phyloP scores from a whole-genome alignment of 371 early-diverging fungal genomes.

The Mortierella sp. region DNA sequence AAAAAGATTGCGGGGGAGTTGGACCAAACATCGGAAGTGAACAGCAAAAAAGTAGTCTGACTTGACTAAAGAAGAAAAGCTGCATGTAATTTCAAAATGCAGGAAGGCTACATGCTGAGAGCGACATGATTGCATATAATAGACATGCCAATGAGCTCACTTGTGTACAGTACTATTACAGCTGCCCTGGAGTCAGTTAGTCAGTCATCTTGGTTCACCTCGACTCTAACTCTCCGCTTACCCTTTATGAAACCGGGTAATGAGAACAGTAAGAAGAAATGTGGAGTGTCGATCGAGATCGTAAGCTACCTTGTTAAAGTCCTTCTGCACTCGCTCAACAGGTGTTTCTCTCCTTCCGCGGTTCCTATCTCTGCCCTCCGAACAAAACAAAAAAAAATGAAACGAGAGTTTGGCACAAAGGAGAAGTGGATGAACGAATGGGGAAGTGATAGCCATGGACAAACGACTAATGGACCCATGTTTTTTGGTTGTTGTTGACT shows the following conservation, averaged over 20 bases:
- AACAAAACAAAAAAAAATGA: neutral
- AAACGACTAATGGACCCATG: constrained; percentile 1
- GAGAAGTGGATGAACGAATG: neutral
- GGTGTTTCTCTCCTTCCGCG: neutral
- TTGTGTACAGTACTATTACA: neutral
- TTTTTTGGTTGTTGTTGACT: neutral
- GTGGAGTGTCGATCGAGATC: constrained; percentile 3
- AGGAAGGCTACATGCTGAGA: too few relatives aligned
- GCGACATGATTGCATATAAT: too few relatives aligned
- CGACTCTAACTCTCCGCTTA: neutral
- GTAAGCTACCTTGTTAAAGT: neutral
- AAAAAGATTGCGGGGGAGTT: constrained; percentile 3
- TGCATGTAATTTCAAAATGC: neutral
- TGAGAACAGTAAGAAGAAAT: neutral
- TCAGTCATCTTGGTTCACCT: neutral
- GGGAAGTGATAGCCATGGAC: neutral
- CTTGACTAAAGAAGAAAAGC: neutral
- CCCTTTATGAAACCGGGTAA: neutral
- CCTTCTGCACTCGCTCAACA: neutral
- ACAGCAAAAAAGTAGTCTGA: neutral
- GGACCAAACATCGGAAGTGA: neutral
- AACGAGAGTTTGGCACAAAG: neutral
- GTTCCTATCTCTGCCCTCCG: neutral
- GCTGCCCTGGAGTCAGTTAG: neutral
- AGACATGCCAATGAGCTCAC: too few relatives aligned